A percentile compares a stretch with the other conserved stretches of the same genome.
Conservation (phyloP, 257 asterid species). For the Solanum lycopersicoides region DNA sequence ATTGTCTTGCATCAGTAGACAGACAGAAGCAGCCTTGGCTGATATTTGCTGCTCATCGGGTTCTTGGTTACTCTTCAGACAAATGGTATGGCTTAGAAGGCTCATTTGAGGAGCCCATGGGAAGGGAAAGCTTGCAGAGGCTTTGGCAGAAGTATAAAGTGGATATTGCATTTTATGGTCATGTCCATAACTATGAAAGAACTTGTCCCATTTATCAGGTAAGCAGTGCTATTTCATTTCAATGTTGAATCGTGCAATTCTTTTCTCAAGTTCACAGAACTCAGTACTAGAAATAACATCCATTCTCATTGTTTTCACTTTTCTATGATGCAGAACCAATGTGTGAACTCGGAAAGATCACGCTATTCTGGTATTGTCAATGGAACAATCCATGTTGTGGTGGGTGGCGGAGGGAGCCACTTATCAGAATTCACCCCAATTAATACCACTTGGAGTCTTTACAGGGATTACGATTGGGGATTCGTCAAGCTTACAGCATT, state of each 20-base stretch:
- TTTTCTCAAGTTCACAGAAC: background rate
- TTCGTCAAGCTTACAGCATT: slow-evolving; percentile 63
- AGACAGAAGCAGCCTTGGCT: slow-evolving; percentile 33
- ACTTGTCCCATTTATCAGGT: slow-evolving; percentile 41
- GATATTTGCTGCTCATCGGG: slow-evolving; percentile 30
- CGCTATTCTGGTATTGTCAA: slow-evolving; percentile 48
- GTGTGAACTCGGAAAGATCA: slow-evolving; percentile 36
- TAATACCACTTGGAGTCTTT: slow-evolving; percentile 56
- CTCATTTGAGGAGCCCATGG: slow-evolving; percentile 39
- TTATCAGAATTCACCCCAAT: slow-evolving; percentile 40
- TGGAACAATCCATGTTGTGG: slow-evolving; percentile 62
- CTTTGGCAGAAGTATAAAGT: slow-evolving; percentile 39
- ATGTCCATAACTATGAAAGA: slow-evolving; percentile 38
- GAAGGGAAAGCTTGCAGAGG: slow-evolving; percentile 34
- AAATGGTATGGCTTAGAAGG: slow-evolving; percentile 20
- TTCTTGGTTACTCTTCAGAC: slow-evolving; percentile 33
- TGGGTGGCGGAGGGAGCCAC: slow-evolving; percentile 57
- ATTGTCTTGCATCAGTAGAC: slow-evolving; percentile 27
- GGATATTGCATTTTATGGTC: slow-evolving; percentile 32
- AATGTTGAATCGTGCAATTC: background rate
- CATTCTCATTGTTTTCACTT: background rate
- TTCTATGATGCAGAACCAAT: slow-evolving; percentile 27
- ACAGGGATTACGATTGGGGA: slow-evolving; percentile 71
- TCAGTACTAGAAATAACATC: background rate
- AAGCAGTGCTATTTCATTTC: background rate